Evolutionary conservation across 352 stramenopile species (phyloP), one percentile per base, ranked within the genome.

Genomic region (Pilasporangium apinafurcum): DNA sequence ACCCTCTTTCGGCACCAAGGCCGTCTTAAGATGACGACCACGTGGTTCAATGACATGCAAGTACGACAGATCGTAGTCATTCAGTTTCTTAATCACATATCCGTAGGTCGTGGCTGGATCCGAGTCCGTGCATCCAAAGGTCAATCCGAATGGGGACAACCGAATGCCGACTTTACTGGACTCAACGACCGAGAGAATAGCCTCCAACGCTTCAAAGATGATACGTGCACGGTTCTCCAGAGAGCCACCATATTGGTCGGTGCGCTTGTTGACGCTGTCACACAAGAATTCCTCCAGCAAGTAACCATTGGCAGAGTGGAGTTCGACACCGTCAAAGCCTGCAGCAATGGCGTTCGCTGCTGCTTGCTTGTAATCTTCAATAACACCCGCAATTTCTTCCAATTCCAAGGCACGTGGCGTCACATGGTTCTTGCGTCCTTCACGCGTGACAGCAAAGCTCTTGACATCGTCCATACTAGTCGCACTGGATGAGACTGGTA

Each of bases 291-390:
- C 61, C 51, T 96, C 81, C 35, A 96, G 53, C 26, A 96, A 53
- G 48, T 96, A 96, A 10, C 86, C 87, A 50, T 96, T 92, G 4
- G 81, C 86, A 4, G 22, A 30, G 59, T 95, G 85, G 9, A 95
- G 45, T 37, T 95, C 78, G 14, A 95, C 60, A 18, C 82, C 80
- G 38, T 95, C 84, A 48, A 95, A 93, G 20, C 84, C 84, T 10
- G 80, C 81, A 8, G 69, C 51, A 22, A 75, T 62, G 4, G 71
- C 62, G 9, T 59, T 58, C 14, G 48, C 33, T 0, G 72, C 74
- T 2, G 47, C 71, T 1, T 8, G 31, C 18, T 43, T 44, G 59
- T 86, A 96, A 47, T 95, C 83, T 20, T 79, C 48, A 18, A 95
- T 56, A 16, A 77, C 71, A 6, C 43, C 37, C 13, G 69, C 56